Conservation (phyloP, 441 rosid genomes). For the Erysimum cheiri region DNA sequence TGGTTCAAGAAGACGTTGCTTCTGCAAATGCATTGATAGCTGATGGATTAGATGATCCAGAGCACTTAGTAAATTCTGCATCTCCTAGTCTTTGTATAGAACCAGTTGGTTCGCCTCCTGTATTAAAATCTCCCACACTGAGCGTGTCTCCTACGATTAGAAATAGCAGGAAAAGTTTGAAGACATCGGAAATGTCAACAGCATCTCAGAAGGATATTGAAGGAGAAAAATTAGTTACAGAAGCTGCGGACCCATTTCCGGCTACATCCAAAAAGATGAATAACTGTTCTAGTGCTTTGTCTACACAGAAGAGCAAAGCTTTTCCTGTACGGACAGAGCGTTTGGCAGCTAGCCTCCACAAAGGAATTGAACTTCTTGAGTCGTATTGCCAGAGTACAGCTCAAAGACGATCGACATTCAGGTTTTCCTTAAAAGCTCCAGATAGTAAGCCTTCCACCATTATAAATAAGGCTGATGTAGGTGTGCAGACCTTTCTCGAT, state of each 20-base stretch:
- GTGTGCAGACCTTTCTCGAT: slow-evolving; percentile 72
- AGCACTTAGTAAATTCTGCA: background rate
- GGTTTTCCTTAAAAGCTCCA: slow-evolving; percentile 65
- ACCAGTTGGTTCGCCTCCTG: background rate
- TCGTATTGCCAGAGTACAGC: background rate
- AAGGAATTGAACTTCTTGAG: background rate
- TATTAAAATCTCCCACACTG: slow-evolving; percentile 2
- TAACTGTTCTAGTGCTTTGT: background rate
- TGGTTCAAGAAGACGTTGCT: background rate
- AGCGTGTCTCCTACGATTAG: background rate
- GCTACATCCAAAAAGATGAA: background rate
- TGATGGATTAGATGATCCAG: background rate
- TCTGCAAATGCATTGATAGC: background rate
- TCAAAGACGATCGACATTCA: slow-evolving; percentile 57
- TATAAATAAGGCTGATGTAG: slow-evolving; percentile 62
- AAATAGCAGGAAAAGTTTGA: background rate
- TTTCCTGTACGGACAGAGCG: background rate
- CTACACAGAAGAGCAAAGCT: background rate
- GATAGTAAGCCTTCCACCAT: slow-evolving; percentile 51
- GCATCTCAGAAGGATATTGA: background rate
- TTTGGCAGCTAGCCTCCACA: background rate
- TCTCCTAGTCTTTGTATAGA: background rate
- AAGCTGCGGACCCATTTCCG: background rate
- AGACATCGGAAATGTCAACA: background rate
- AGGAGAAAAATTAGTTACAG: background rate